A percentile compares a stretch with the other conserved stretches of the same genome.
These are phyloP conservation scores for Kalmusia sp. DNA, from an alignment of 2,329 filamentous ascomycete genomes.

Conservation along the genomic window DNA sequence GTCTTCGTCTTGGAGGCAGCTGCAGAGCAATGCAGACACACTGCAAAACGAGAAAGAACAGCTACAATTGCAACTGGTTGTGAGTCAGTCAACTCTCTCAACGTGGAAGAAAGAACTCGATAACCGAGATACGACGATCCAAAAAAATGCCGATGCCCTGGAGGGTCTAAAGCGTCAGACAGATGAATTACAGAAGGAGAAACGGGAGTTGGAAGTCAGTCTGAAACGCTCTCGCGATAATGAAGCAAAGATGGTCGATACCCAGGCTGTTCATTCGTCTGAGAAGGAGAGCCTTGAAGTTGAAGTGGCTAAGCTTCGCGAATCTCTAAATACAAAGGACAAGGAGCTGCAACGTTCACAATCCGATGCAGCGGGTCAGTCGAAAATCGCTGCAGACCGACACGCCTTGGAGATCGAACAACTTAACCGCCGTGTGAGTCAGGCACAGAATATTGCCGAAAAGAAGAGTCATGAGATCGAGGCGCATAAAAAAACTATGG, in stretches of 20 bases:
- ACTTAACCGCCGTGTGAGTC: slow-evolving; percentile 13
- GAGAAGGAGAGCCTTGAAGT: slow-evolving; percentile 20
- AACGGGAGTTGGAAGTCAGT: slow-evolving; percentile 10
- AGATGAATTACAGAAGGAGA: slow-evolving; percentile 17
- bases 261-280: slow-evolving; percentile 4
- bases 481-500: slow-evolving; percentile 16
- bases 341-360: slow-evolving; percentile 12
- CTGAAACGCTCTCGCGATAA: slow-evolving; percentile 17
- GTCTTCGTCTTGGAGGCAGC: neutral
- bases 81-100: slow-evolving; percentile 16
- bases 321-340: slow-evolving; percentile 9
- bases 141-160: slow-evolving; percentile 14
- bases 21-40: neutral
- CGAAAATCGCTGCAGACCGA: slow-evolving; percentile 1
- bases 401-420: slow-evolving; percentile 16
- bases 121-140: slow-evolving; percentile 2
- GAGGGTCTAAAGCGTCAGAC: slow-evolving; percentile 10
- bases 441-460: slow-evolving; percentile 20
- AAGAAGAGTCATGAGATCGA: slow-evolving; percentile 22
- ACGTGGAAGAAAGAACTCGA: slow-evolving; percentile 21
- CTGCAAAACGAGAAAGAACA: slow-evolving; percentile 13
- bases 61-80: slow-evolving; percentile 15
- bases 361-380: slow-evolving; percentile 5
- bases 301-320: slow-evolving; percentile 16
- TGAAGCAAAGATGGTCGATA: slow-evolving; percentile 14